Evolutionary conservation across 1,139 yeast genomes (phyloP), one percentile per base, ranked within the genome.

Genomic region (Sporopachydermia cereana): DNA sequence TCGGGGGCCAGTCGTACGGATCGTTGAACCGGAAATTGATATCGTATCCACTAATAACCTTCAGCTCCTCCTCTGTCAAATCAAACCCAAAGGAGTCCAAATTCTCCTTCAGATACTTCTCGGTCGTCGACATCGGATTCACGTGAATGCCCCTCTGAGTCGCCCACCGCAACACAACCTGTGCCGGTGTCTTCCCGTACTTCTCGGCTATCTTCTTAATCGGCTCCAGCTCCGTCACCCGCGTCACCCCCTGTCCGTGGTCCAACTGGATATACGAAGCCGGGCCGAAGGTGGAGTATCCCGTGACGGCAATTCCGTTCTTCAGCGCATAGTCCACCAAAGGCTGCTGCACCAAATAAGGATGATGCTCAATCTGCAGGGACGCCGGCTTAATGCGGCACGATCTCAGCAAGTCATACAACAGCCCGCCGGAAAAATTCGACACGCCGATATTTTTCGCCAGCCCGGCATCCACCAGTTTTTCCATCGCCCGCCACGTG

Each of bases 231-330:
- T 34, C 39, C 9, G 39, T 34, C 9, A 34, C 39, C 9, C 39
- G 18, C 9, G 5, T 21, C 22, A 34, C 39, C 9, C 39, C 39
- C 17, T 34, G 39, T 9, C 39, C 39, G 39, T 34, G 39, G 17
- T 72, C 64, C 62, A 81, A 62, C 60, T 81, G 89, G 50, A 80
- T 58, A 61, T 80, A 82, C 3, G 85, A 77, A 60, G 76, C 82
- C 22, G 89, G 88, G 42, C 91, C 91, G 58, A 81, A 80, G 9
- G 89, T 77, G 2, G 88, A 80, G 66, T 82, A 82, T 18, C 79
- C 91, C 45, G 80, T 79, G 53, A 82, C 69, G 45, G 74, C 77
- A 55, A 82, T 72, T 41, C 71, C 76, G 50, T 72, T 61, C 23
- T 62, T 56, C 58, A 79, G 74, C 50, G 72, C 80, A 55, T 63